A percentile compares a stretch with the other conserved stretches of the same genome.
These are phyloP conservation scores for Hypoxylon fuscum DNA, from an alignment of 495 filamentous ascomycete genomes.

Conservation along the genomic window DNA sequence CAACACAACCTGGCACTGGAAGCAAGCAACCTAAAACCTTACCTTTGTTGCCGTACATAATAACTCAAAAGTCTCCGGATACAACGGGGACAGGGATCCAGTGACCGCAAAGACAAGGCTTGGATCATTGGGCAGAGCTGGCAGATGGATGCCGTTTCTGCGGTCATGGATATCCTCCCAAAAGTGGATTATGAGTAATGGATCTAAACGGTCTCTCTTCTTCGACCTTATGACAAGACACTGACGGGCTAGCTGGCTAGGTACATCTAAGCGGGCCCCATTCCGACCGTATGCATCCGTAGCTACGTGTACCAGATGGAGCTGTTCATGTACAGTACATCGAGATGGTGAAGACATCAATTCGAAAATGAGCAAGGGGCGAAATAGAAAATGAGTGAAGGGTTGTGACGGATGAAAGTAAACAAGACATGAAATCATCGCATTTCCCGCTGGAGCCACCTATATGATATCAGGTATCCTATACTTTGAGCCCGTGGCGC, in stretches of 20 bases:
- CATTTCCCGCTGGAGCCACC: too few species aligned
- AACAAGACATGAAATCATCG: too few species aligned
- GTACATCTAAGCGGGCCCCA: neutral
- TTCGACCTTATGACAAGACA: neutral
- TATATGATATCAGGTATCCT: neutral
- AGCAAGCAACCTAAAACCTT: constrained; percentile 1
- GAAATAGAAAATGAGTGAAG: constrained; percentile 1
- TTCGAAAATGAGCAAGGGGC: constrained; percentile 7
- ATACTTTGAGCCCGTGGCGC: neutral
- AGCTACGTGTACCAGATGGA: too few species aligned
- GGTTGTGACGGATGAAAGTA: too few species aligned
- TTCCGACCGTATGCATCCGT: neutral
- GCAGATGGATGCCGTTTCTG: too few species aligned
- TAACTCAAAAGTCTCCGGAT: constrained; percentile 33
- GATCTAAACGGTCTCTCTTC: too few species aligned
- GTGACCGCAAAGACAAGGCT: constrained; percentile 7
- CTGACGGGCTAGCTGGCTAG: neutral
- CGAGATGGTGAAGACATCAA: neutral
- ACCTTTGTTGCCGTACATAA: constrained; percentile 28
- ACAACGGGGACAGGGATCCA: constrained; percentile 39
- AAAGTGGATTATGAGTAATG: constrained; percentile 26
- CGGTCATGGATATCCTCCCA: constrained; percentile 28
- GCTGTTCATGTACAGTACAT: too few species aligned
- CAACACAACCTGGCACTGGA: neutral
- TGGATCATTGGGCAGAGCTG: constrained; percentile 27